Conservation (phyloP, 768 basidiomycete species). For the Auriculariales sp. region DNA sequence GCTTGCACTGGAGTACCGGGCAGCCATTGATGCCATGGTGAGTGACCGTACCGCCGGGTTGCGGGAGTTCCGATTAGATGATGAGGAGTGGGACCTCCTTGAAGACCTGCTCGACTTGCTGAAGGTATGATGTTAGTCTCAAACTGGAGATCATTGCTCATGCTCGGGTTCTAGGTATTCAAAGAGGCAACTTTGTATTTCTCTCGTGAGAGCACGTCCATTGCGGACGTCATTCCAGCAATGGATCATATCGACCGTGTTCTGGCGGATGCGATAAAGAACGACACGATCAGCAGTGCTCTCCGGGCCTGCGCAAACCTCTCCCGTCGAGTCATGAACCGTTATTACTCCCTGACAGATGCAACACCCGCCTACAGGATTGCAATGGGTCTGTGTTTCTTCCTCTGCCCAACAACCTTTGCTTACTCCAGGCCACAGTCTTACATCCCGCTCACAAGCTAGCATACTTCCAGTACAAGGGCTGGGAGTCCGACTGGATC, state of each 20-base stretch:
- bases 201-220: conserved; percentile 13
- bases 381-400: conserved; percentile 17
- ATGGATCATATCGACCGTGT: conserved; percentile 21
- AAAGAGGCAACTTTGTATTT: conserved; percentile 22
- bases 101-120: conserved; percentile 17
- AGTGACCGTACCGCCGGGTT: conserved; percentile 10
- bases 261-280: conserved; percentile 10
- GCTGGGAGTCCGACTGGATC: conserved; percentile 20
- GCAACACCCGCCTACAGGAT: conserved; percentile 17
- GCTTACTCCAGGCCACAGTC: conserved; percentile 11
- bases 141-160: no score
- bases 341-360: conserved; percentile 19
- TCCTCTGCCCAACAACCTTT: background rate
- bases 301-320: conserved; percentile 16
- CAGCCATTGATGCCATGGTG: conserved; percentile 15
- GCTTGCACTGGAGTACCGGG: conserved; percentile 16
- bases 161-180: conserved; percentile 14
- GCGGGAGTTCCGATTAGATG: conserved; percentile 13
- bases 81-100: conserved; percentile 20
- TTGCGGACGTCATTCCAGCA: conserved; percentile 22
- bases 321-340: conserved; percentile 17
- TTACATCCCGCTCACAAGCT: conserved; percentile 23
- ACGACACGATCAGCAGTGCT: conserved; percentile 6
- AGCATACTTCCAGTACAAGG: conserved; percentile 17
- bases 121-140: conserved; percentile 12